These are phyloP conservation scores for Plasmodium coatneyi DNA, from an alignment of 169 alveolate genomes.

Conservation along the genomic window DNA sequence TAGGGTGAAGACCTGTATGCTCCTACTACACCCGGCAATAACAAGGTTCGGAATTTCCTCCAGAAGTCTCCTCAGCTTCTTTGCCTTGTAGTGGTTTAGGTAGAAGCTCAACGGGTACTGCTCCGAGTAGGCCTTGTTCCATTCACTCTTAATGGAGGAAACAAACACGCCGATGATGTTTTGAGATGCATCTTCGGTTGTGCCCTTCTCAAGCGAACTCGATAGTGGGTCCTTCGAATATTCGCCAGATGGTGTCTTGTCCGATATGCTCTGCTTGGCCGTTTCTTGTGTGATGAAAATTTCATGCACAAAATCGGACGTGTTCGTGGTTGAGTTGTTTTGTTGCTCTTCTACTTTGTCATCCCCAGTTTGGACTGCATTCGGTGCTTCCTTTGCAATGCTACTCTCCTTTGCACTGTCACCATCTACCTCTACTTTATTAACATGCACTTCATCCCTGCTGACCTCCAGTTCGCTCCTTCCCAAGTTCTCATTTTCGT, in stretches of 20 bases:
- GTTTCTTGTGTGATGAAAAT: conserved; percentile 36
- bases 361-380: background rate
- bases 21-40: conserved; percentile 79
- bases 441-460: background rate
- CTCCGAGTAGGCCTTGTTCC: conserved; percentile 70
- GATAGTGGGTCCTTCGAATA: conserved; percentile 14
- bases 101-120: conserved; percentile 74
- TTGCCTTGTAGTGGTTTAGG: conserved; percentile 56
- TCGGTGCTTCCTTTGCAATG: no score
- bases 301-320: conserved; percentile 10
- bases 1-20: conserved; percentile 77
- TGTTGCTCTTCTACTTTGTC: background rate
- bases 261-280: conserved; percentile 16
- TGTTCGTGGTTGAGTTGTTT: conserved; percentile 23
- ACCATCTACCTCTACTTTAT: background rate
- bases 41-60: conserved; percentile 79
- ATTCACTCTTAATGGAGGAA: conserved; percentile 79
- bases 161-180: conserved; percentile 78
- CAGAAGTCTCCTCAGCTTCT: conserved; percentile 73
- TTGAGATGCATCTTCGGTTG: background rate
- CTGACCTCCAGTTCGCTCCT: background rate
- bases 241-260: background rate
- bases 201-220: background rate
- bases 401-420: background rate
- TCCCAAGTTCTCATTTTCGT: background rate